Evolutionary conservation across 2,329 filamentous ascomycete species (phyloP).

Genomic region (Didymella arachidicola): DNA sequence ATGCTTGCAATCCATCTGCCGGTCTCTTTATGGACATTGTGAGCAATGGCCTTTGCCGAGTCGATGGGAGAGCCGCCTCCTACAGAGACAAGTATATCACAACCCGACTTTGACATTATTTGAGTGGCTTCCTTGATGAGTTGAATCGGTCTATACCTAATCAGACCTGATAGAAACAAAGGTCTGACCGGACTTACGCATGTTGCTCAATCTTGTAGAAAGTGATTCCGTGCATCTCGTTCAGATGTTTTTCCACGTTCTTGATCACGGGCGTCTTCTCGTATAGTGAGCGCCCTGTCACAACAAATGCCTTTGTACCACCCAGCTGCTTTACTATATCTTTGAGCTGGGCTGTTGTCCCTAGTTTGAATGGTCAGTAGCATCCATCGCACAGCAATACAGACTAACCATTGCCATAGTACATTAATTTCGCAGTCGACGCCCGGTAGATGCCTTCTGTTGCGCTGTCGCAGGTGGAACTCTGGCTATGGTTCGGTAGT

Average conservation of each 20-base stretch:
- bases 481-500: constrained; percentile 41
- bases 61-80: constrained; percentile 63
- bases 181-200: constrained; percentile 55
- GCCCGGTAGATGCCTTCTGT: constrained; percentile 47
- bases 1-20: constrained; percentile 51
- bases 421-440: constrained; percentile 49
- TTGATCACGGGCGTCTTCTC: constrained; percentile 63
- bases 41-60: constrained; percentile 51
- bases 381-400: background rate
- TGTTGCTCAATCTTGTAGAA: constrained; percentile 64
- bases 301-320: constrained; percentile 62
- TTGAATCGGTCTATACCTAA: constrained; percentile 39
- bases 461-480: constrained; percentile 40
- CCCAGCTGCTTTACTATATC: constrained; percentile 46
- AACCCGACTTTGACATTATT: constrained; percentile 47
- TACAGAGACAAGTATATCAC: constrained; percentile 46
- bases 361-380: constrained; percentile 26
- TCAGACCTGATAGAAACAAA: constrained; percentile 20
- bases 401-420: constrained; percentile 46
- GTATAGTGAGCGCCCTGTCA: constrained; percentile 62
- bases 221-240: constrained; percentile 59
- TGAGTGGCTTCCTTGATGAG: constrained; percentile 48
- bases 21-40: constrained; percentile 49
- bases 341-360: constrained; percentile 44
- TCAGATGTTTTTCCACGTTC: constrained; percentile 59